Conservation (phyloP, 2,329 filamentous ascomycete species). For the Nemania bipapillata region DNA sequence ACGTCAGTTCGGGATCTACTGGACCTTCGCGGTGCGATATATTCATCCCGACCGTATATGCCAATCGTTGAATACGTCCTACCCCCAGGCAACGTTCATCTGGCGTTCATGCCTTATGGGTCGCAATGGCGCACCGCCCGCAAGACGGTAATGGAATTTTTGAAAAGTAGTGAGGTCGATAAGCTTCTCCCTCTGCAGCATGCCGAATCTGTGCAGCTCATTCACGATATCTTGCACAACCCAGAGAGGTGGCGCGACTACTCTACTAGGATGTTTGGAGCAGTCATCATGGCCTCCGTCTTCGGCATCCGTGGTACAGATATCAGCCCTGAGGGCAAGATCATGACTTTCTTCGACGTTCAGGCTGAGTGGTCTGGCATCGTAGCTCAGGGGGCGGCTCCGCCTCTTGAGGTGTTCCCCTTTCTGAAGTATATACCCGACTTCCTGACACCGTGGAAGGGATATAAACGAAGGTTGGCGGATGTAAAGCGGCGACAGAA, state of each 20-base stretch:
- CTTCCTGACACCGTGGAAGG: slow-evolving; percentile 14
- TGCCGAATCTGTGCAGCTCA: slow-evolving; percentile 40
- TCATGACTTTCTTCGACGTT: slow-evolving; percentile 35
- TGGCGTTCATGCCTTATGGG: slow-evolving; percentile 29
- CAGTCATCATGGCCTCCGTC: slow-evolving; percentile 37
- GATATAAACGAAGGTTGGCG: background rate
- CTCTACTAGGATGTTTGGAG: slow-evolving; percentile 33
- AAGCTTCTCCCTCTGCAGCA: slow-evolving; percentile 36
- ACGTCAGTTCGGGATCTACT: slow-evolving; percentile 14
- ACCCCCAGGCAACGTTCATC: background rate
- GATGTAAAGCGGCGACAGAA: slow-evolving; percentile 7
- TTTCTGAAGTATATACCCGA: slow-evolving; percentile 21
- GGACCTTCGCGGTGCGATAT: slow-evolving; percentile 30
- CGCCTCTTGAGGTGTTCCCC: slow-evolving; percentile 13
- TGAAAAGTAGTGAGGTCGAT: slow-evolving; percentile 25
- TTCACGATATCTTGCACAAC: slow-evolving; percentile 35
- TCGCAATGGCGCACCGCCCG: slow-evolving; percentile 35
- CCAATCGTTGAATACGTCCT: slow-evolving; percentile 27
- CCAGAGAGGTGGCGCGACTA: slow-evolving; percentile 25
- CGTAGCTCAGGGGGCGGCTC: background rate
- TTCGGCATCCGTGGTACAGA: slow-evolving; percentile 37
- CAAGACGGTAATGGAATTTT: slow-evolving; percentile 36
- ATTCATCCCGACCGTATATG: slow-evolving; percentile 37
- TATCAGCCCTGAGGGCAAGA: slow-evolving; percentile 16
- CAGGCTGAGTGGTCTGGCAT: slow-evolving; percentile 32